Percentiles rank a stretch among this genome's conserved stretches.
Evolutionary conservation across 2,329 filamentous ascomycete species (phyloP).

Genomic region (Canariomyces notabilis): DNA sequence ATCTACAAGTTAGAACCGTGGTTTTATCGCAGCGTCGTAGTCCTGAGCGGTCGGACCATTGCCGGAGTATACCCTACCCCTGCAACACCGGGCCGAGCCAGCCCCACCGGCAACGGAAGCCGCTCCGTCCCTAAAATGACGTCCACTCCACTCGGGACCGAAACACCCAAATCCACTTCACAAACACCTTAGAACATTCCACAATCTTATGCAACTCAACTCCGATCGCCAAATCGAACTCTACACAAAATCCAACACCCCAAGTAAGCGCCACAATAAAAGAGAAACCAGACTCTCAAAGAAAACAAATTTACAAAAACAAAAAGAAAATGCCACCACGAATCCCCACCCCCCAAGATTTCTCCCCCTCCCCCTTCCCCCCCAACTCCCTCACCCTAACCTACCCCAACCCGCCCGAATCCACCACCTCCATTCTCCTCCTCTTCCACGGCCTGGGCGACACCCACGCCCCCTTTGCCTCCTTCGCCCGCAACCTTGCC

Average conservation of each 20-base stretch:
- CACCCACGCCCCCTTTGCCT: conserved; percentile 61
- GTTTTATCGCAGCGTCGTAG: too few species aligned
- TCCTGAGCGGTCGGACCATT: too few species aligned
- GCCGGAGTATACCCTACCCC: too few species aligned
- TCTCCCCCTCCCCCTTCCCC: conserved; percentile 37
- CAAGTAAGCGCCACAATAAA: background rate
- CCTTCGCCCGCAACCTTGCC: conserved; percentile 61
- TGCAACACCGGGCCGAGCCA: background rate
- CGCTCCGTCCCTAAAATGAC: too few species aligned
- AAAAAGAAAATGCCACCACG: conserved; percentile 38
- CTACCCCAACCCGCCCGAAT: conserved; percentile 42
- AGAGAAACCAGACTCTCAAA: background rate
- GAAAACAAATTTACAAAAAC: background rate
- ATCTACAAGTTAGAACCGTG: too few species aligned
- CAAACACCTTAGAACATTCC: too few species aligned
- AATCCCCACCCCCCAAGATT: conserved; percentile 48
- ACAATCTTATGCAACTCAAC: too few species aligned
- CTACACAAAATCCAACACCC: too few species aligned
- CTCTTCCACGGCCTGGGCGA: conserved; percentile 85
- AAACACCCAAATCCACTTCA: too few species aligned
- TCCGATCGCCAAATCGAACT: too few species aligned
- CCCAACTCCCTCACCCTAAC: conserved; percentile 29
- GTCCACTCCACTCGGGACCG: too few species aligned
- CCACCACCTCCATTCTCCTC: conserved; percentile 69
- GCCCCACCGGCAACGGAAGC: conserved; percentile 3